Conservation (phyloP, 495 filamentous ascomycete genomes). For the Penicillium roqueforti region DNA sequence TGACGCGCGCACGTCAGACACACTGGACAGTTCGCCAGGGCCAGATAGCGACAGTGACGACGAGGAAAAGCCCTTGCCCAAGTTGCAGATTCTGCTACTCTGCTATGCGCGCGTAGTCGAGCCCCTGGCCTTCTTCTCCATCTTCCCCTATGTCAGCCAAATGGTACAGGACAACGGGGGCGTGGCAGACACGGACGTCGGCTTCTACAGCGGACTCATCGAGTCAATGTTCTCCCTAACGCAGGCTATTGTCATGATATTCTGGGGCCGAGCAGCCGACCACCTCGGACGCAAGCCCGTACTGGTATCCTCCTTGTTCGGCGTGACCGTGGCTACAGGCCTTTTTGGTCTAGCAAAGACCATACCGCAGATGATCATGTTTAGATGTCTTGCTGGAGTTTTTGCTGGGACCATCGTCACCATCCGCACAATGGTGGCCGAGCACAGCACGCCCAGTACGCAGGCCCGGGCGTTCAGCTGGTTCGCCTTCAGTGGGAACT, state of each 20-base stretch:
- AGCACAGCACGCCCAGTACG: slow-evolving; percentile 60
- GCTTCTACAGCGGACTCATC: slow-evolving; percentile 69
- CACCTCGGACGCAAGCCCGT: slow-evolving; percentile 64
- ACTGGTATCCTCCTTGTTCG: slow-evolving; percentile 56
- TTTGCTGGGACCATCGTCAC: slow-evolving; percentile 68
- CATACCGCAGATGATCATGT: slow-evolving; percentile 63
- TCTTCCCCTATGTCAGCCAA: slow-evolving; percentile 69
- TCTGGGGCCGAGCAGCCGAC: slow-evolving; percentile 64
- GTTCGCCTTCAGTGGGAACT: slow-evolving; percentile 64
- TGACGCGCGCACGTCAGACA: background rate
- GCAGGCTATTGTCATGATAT: slow-evolving; percentile 56
- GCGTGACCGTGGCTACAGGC: slow-evolving; percentile 52
- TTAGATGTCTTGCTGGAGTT: slow-evolving; percentile 60
- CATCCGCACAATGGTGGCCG: slow-evolving; percentile 65
- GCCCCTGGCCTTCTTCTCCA: slow-evolving; percentile 68
- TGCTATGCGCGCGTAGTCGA: slow-evolving; percentile 68
- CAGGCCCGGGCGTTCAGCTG: slow-evolving; percentile 68
- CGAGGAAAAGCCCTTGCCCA: slow-evolving; percentile 47
- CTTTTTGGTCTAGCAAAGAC: slow-evolving; percentile 58
- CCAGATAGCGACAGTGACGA: background rate
- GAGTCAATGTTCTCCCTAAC: slow-evolving; percentile 68
- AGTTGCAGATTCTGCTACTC: slow-evolving; percentile 56
- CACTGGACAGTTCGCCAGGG: slow-evolving; percentile 1
- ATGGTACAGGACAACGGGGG: slow-evolving; percentile 62
- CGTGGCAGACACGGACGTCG: slow-evolving; percentile 54